phyloP scores from a whole-genome alignment of 768 basidiomycete species.

The Xerocomus brunneocitrinus region DNA sequence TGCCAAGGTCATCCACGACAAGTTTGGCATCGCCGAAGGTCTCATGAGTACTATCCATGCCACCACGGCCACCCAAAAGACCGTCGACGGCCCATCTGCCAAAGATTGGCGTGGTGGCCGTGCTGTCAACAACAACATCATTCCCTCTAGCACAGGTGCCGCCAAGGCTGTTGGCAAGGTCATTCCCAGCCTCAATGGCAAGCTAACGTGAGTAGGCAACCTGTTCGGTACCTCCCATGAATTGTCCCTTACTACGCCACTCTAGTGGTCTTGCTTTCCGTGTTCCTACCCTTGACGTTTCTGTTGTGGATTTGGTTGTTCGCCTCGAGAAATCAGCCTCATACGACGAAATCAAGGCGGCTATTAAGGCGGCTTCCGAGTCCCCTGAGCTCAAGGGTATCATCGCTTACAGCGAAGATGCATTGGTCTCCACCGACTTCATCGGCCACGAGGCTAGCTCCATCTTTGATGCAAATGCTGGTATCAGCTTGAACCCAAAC shows the following conservation, averaged over 20 bases:
- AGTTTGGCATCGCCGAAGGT: constrained; percentile 92
- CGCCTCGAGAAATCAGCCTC: constrained; percentile 80
- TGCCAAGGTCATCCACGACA: constrained; percentile 97
- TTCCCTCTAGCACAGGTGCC: constrained; percentile 97
- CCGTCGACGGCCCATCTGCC: constrained; percentile 88
- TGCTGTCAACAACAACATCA: constrained; percentile 96
- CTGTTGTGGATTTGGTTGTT: constrained; percentile 95
- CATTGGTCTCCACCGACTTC: constrained; percentile 93
- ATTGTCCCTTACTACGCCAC: neutral
- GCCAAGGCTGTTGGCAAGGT: constrained; percentile 99
- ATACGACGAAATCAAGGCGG: constrained; percentile 89
- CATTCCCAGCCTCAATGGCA: constrained; percentile 93
- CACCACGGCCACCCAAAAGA: constrained; percentile 94
- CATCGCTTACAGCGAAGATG: constrained; percentile 88
- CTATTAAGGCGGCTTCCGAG: constrained; percentile 74
- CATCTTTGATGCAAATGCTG: constrained; percentile 92
- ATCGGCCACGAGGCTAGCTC: constrained; percentile 73
- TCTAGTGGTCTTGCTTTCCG: constrained; percentile 90
- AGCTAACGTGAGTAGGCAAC: constrained; percentile 76
- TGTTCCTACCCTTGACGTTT: constrained; percentile 93
- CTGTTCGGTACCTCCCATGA: neutral
- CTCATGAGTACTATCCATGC: constrained; percentile 99
- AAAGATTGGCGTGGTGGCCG: constrained; percentile 99
- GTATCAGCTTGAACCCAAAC: constrained; percentile 86
- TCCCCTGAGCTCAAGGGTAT: constrained; percentile 62